Base-by-base conservation (phyloP, 2,329 filamentous ascomycete genomes). In the Xylaria sp. region DNA sequence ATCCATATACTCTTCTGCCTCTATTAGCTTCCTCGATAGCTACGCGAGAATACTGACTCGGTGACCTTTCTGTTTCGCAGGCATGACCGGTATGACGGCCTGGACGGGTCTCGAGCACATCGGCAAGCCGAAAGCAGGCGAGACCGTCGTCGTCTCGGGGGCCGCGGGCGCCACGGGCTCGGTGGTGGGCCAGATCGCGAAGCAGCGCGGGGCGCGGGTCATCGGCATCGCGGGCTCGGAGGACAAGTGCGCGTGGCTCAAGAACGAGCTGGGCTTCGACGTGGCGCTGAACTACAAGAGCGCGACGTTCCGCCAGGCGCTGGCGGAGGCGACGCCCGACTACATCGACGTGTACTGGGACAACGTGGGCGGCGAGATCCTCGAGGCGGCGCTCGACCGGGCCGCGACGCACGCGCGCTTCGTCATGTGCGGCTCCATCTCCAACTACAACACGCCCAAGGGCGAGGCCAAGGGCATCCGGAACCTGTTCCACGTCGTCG, bases 111-210 rank as follows among this genome's bases (percentile, higher is more conserved):
- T 94, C 77, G 79, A 88, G 37, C 86, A 91, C 65, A 87, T 94
- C 55, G 92, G 88, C 2, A 82, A 91, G 65, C 88, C 91, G 50
- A 89, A 90, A 78, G 79, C 86, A 2, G 91, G 91, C 4, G 91
- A 94, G 72, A 89, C 91, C 3, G 92, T 95, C 1, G 91, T 94
- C 8, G 90, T 95, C 0, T 92, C 89, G 9, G 92, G 91, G 7
- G 92, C 92, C 1, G 92, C 92, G 0, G 92, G 92, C 1, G 92
- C 92, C 0, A 94, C 92, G 0, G 92, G 92, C 1, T 91, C 87
- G 76, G 88, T 94, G 1, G 92, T 89, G 0, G 92, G 91, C 0
- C 92, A 95, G 81, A 93, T 94, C 73, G 91, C 91, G 20, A 94
- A 93, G 83, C 81, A 93, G 63, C 89, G 89, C 79, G 92, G 91